Evolutionary conservation across 2,329 filamentous ascomycete species (phyloP).

Genomic region (Huntiella decipiens): DNA sequence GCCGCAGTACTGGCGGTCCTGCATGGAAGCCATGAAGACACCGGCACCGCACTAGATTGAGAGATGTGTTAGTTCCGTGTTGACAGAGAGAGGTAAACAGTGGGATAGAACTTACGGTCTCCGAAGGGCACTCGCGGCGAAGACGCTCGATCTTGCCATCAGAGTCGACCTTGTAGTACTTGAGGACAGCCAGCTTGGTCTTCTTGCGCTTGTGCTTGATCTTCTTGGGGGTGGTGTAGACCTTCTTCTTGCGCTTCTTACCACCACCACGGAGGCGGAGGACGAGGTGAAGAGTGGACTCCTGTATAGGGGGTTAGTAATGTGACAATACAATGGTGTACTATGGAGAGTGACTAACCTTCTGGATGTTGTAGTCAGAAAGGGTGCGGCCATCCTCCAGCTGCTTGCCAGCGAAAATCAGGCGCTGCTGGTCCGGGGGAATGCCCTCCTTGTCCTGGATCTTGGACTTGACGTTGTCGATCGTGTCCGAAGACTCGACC

Average conservation of each 20-base stretch:
- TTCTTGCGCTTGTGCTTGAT: constrained; percentile 99
- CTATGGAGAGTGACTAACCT: constrained; percentile 38
- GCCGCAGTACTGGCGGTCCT: constrained; percentile 95
- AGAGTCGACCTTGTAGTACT: constrained; percentile 99
- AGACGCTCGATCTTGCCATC: constrained; percentile 99
- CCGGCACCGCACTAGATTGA: constrained; percentile 72
- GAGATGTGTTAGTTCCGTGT: constrained; percentile 18
- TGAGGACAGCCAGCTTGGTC: constrained; percentile 99
- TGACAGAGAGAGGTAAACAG: not conserved
- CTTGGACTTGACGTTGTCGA: constrained; percentile 99
- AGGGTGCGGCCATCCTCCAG: constrained; percentile 98
- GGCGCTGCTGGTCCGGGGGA: constrained; percentile 93
- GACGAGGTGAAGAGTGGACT: constrained; percentile 85
- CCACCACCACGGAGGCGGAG: constrained; percentile 94
- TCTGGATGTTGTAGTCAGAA: constrained; percentile 99
- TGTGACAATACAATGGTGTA: not conserved
- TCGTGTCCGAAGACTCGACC: constrained; percentile 98
- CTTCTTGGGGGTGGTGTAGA: constrained; percentile 99
- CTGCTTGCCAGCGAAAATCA: constrained; percentile 99
- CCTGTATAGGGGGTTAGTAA: constrained; percentile 9
- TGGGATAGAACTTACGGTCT: constrained; percentile 45
- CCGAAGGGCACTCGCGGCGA: constrained; percentile 86
- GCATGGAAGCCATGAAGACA: constrained; percentile 99
- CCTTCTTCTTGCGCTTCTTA: constrained; percentile 99
- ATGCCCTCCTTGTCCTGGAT: constrained; percentile 98